A percentile compares a stretch with the other conserved stretches of the same genome.
These are phyloP conservation scores for Trichoderma afroharzianum DNA, from an alignment of 2,329 filamentous ascomycete genomes.

Conservation along the genomic window DNA sequence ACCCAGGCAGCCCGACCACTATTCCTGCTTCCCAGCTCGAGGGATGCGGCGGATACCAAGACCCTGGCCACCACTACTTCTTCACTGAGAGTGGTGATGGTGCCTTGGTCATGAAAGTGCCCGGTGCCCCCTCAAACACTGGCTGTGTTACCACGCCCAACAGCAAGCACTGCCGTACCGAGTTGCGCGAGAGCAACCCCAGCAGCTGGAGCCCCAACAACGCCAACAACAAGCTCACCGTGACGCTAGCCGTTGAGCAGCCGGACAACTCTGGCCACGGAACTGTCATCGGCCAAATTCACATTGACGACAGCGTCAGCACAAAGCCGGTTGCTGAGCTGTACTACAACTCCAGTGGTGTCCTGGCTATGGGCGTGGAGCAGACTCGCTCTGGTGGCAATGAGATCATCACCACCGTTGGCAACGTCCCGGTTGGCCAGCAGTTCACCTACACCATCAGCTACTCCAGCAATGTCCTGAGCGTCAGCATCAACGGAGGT, in stretches of 20 bases:
- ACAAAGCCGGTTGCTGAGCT: slow-evolving; percentile 39
- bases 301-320: slow-evolving; percentile 34
- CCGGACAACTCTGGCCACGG: slow-evolving; percentile 34
- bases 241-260: slow-evolving; percentile 31
- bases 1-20: slow-evolving; percentile 18
- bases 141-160: slow-evolving; percentile 38
- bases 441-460: slow-evolving; percentile 37
- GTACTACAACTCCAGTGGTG: slow-evolving; percentile 35
- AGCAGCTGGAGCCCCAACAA: slow-evolving; percentile 33
- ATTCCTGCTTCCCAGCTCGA: slow-evolving; percentile 31
- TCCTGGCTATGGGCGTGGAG: slow-evolving; percentile 34
- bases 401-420: slow-evolving; percentile 32
- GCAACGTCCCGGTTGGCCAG: slow-evolving; percentile 33
- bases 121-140: slow-evolving; percentile 30
- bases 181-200: slow-evolving; percentile 37
- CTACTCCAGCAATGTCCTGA: slow-evolving; percentile 35
- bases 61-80: slow-evolving; percentile 31
- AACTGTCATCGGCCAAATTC: slow-evolving; percentile 35
- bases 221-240: slow-evolving; percentile 13
- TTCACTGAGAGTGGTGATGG: slow-evolving; percentile 33
- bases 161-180: slow-evolving; percentile 41
- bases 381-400: slow-evolving; percentile 32
- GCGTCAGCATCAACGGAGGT: slow-evolving; percentile 30
- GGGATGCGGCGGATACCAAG: slow-evolving; percentile 34
- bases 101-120: slow-evolving; percentile 38